Evolutionary conservation across 352 stramenopile species (phyloP), one percentile per base, ranked within the genome.

Genomic region (Globisporangium orthogonon): DNA sequence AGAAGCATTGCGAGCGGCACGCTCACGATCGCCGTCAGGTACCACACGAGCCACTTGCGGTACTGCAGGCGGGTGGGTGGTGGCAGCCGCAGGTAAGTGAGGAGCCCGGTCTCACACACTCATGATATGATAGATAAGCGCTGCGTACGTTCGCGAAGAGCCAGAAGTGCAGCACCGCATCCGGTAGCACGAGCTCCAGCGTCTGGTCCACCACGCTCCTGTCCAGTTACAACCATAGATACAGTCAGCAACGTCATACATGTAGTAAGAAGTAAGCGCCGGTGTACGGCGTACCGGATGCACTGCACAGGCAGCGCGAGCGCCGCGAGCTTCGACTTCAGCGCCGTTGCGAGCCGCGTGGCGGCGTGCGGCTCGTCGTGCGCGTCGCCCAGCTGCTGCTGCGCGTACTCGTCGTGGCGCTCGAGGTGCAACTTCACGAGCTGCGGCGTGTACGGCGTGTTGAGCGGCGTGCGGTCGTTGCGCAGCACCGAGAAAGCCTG

Each of bases 401-500:
- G 57, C 11, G 77, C 62, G 55, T 83, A 75, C 48, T 83, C 78
- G 44, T 86, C 78, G 49, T 90, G 79, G 17, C 68, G 67, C 49
- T 73, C 74, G 46, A 92, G 57, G 35, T 92, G 83, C 46, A 92
- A 61, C 64, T 90, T 91, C 63, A 91, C 82, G n/a, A 92, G 72
- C 47, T 89, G 78, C 39, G 83, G 83, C n/a, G 83, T 92, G 60
- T 87, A 92, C 52, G 83, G 83, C 50, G 83, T 92, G 57, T 92
- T 92, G 7, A 92, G 65, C 50, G 83, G 83, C 63, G 83, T 92
- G 23, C 78, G 68, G 61, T 90, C 78, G 35, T 88, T 91, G 10
- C 83, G 76, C 29, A 81, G 31, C 57, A 85, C 74, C n/a, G n/a
- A n/a, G n/a, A n/a, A n/a, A n/a, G n/a, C n/a, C n/a, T n/a, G n/a